Evolutionary conservation across 1,284 basidiomycete genomes (phyloP).

Genomic region (Tilletia setariae): DNA sequence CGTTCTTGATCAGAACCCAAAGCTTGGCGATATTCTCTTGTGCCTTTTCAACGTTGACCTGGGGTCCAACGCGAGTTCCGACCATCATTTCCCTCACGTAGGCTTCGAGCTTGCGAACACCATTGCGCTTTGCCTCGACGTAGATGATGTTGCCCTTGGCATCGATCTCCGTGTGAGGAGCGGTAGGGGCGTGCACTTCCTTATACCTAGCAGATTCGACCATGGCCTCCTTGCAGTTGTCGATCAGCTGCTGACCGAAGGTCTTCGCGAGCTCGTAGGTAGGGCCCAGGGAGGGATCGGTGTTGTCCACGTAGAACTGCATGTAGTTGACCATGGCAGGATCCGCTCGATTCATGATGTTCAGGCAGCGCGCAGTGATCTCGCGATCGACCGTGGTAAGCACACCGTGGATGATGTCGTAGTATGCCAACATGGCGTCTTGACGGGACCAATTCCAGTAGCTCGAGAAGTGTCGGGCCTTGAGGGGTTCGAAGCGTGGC

Average conservation of each 20-base stretch:
- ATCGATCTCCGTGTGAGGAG: constrained; percentile 88
- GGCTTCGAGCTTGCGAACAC: constrained; percentile 93
- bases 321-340: too few relatives aligned
- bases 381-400: too few relatives aligned
- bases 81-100: constrained; percentile 99
- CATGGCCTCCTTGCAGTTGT: constrained; percentile 83
- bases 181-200: constrained; percentile 70
- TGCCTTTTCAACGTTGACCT: constrained; percentile 73
- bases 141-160: constrained; percentile 92
- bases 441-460: too few relatives aligned
- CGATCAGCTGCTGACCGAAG: constrained; percentile 91
- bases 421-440: too few relatives aligned
- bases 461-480: constrained; percentile 95
- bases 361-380: too few relatives aligned
- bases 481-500: constrained; percentile 86
- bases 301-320: too few relatives aligned
- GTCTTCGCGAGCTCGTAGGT: constrained; percentile 91
- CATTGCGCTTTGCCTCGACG: constrained; percentile 87
- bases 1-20: constrained; percentile 94
- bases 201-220: constrained; percentile 83
- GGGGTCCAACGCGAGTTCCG: constrained; percentile 65
- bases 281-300: too few relatives aligned
- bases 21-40: constrained; percentile 92
- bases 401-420: too few relatives aligned
- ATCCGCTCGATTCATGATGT: too few relatives aligned